Conservation (phyloP, 2,329 filamentous ascomycete species). For the Chaetomium globosum region DNA sequence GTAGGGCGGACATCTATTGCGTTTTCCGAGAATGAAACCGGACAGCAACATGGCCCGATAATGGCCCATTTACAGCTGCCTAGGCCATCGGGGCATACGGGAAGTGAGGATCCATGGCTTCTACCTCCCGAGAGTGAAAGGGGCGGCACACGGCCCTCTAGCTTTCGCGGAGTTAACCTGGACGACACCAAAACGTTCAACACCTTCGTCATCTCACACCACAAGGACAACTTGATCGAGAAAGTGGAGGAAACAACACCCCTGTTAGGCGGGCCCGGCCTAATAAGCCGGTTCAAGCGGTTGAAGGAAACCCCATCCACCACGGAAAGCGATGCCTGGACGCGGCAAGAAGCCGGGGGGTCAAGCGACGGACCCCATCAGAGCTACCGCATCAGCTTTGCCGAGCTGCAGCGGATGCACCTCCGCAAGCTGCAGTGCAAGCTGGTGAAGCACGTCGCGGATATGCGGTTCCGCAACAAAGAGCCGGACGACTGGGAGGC, state of each 20-base stretch:
- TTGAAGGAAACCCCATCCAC: not conserved
- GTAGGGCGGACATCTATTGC: not conserved
- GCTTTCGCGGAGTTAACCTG: not conserved
- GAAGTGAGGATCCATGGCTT: not conserved
- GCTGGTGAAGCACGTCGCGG: slow-evolving; percentile 1
- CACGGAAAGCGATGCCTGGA: not conserved
- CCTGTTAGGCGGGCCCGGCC: not conserved
- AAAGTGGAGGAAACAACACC: not conserved
- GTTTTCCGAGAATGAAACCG: not conserved
- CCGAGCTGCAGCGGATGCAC: slow-evolving; percentile 5
- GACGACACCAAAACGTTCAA: not conserved
- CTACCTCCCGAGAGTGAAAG: not conserved
- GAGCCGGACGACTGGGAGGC: not conserved
- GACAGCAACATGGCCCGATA: not conserved
- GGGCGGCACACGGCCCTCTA: not conserved
- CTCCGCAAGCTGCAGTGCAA: slow-evolving; percentile 2
- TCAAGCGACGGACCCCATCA: not conserved
- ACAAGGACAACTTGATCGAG: not conserved
- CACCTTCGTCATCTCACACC: not conserved
- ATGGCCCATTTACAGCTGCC: not conserved
- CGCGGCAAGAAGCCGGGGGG: not conserved
- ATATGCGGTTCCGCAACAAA: not conserved
- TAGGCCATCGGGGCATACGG: not conserved
- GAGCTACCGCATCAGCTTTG: slow-evolving; percentile 6
- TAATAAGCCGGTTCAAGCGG: not conserved